These are phyloP conservation scores for Cunninghamia lanceolata DNA, from an alignment of 75 land plant species.

Conservation along the genomic window DNA sequence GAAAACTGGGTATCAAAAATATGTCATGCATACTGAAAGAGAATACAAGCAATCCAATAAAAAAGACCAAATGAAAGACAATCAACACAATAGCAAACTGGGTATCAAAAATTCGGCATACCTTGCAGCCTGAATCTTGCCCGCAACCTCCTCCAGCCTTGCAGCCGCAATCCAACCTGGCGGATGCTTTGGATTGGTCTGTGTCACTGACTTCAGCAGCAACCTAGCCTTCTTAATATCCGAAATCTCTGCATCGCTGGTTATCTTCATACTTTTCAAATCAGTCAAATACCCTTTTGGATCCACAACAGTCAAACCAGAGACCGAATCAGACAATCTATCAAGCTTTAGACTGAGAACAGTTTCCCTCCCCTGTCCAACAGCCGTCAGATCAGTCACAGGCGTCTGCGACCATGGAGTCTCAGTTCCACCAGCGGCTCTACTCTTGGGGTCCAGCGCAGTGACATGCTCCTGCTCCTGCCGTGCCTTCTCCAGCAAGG, in stretches of 20 bases:
- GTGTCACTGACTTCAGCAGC: conserved; percentile 87
- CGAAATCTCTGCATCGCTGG: conserved; percentile 95
- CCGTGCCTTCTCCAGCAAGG: conserved; percentile 82
- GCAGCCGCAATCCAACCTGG: conserved; percentile 99
- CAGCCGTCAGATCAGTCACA: conserved; percentile 92
- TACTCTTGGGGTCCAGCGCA: conserved; percentile 84
- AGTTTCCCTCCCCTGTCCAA: conserved; percentile 92
- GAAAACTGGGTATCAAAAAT: neutral
- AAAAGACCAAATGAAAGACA: neutral
- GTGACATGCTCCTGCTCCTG: conserved; percentile 94
- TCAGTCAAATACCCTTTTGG: conserved; percentile 95
- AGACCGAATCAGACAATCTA: conserved; percentile 82
- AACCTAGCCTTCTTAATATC: conserved; percentile 96
- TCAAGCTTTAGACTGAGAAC: conserved; percentile 85
- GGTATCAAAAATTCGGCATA: conserved; percentile 46
- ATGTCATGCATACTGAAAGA: neutral
- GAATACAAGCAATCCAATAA: neutral
- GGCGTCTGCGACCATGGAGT: conserved; percentile 92
- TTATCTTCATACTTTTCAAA: conserved; percentile 98
- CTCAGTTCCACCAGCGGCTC: conserved; percentile 84
- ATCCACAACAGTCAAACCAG: conserved; percentile 91
- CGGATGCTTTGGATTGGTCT: conserved; percentile 93
- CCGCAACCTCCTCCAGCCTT: conserved; percentile 90
- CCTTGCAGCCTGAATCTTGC: conserved; percentile 82
- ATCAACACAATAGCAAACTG: neutral